phyloP scores from a whole-genome alignment of 73 alveolate species.

The Stentor coeruleus region DNA sequence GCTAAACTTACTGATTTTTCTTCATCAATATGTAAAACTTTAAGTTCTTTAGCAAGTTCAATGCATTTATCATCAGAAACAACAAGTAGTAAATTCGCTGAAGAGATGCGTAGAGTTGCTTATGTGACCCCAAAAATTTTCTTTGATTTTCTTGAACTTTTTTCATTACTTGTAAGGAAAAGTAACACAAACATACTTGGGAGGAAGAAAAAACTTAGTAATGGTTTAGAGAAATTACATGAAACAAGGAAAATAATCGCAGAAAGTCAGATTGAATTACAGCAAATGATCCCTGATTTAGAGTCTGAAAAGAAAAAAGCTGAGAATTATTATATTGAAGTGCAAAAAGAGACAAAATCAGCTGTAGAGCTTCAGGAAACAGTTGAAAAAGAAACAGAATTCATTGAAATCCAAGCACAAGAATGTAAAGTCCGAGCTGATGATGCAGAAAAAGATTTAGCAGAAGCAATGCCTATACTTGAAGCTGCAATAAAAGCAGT shows the following conservation, averaged over 20 bases:
- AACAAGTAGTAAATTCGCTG: slow-evolving; percentile 45
- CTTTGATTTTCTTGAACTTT: slow-evolving; percentile 78
- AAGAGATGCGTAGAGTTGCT: slow-evolving; percentile 75
- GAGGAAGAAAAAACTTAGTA: slow-evolving; percentile 55
- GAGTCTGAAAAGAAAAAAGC: slow-evolving; percentile 62
- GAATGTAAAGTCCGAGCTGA: slow-evolving; percentile 93
- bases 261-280: slow-evolving; percentile 55
- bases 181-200: slow-evolving; percentile 61
- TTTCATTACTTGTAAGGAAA: slow-evolving; percentile 64
- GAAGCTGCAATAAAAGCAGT: slow-evolving; percentile 88
- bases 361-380: slow-evolving; percentile 67
- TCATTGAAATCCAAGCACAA: slow-evolving; percentile 89
- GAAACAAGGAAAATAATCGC: slow-evolving; percentile 73
- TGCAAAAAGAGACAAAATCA: slow-evolving; percentile 56
- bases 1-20: slow-evolving; percentile 41
- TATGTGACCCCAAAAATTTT: slow-evolving; percentile 91
- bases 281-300: slow-evolving; percentile 67
- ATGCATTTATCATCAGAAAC: slow-evolving; percentile 61
- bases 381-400: slow-evolving; percentile 80
- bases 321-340: slow-evolving; percentile 49
- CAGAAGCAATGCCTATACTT: slow-evolving; percentile 83
- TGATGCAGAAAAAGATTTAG: slow-evolving; percentile 83
- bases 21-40: slow-evolving; percentile 77
- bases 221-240: slow-evolving; percentile 65
- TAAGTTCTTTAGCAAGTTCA: slow-evolving; percentile 52